Evolutionary conservation across 345 rosid species (phyloP).

Genomic region (Limnanthes douglasii): DNA sequence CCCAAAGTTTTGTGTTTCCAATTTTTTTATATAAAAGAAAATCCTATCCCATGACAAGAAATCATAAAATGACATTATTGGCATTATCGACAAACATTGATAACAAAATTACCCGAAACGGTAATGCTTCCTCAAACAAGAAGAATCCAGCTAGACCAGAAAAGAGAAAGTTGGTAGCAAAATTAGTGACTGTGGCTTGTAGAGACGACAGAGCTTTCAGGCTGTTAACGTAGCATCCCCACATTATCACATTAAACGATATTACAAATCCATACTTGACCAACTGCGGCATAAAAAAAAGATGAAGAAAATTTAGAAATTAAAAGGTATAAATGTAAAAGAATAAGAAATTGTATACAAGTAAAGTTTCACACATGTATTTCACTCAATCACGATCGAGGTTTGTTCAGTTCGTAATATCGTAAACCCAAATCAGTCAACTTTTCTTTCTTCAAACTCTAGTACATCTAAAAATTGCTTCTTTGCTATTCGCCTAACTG

Average conservation of each 20-base stretch:
- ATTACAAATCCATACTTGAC: conserved; percentile 43
- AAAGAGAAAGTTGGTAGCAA: conserved; percentile 71
- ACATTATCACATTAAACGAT: conserved; percentile 60
- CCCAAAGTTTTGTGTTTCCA: too few relatives aligned
- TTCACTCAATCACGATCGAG: too few relatives aligned
- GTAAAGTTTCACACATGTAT: too few relatives aligned
- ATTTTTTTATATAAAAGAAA: background rate
- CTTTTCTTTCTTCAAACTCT: too few relatives aligned
- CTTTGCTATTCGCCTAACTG: too few relatives aligned
- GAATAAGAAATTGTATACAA: too few relatives aligned
- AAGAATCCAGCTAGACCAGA: conserved; percentile 78
- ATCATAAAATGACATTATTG: too few relatives aligned
- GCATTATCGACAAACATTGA: background rate
- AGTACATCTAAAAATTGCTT: too few relatives aligned
- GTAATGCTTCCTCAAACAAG: conserved; percentile 44
- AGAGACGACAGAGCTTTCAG: conserved; percentile 75
- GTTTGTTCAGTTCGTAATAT: too few relatives aligned
- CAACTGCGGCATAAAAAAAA: conserved; percentile 21
- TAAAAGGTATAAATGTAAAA: too few relatives aligned
- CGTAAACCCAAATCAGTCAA: too few relatives aligned
- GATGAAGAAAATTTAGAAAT: background rate
- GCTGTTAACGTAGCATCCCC: conserved; percentile 91
- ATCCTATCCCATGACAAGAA: background rate
- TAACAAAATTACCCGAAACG: conserved; percentile 28
- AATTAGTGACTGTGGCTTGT: conserved; percentile 81